phyloP scores from a whole-genome alignment of 2,329 filamentous ascomycete species.

The Parastagonospora nodorum region DNA sequence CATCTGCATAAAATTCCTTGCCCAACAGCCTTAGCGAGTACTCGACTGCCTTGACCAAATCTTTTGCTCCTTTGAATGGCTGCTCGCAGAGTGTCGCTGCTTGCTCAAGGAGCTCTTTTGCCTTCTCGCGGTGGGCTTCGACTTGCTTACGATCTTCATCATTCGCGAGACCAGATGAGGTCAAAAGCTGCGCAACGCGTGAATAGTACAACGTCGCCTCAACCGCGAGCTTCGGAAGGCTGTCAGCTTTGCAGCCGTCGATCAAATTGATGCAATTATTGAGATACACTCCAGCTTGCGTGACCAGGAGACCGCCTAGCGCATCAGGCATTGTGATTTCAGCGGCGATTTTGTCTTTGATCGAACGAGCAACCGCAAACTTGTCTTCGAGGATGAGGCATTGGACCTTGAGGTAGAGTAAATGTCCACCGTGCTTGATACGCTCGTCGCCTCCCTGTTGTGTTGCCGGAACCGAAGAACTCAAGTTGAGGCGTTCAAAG shows the following conservation, averaged over 20 bases:
- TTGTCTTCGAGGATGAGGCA: slow-evolving; percentile 39
- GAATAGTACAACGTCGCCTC: slow-evolving; percentile 44
- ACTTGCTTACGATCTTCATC: slow-evolving; percentile 12
- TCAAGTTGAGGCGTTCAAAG: slow-evolving; percentile 23
- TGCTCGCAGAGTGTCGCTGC: slow-evolving; percentile 41
- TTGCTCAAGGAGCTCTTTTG: slow-evolving; percentile 31
- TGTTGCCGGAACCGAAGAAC: slow-evolving; percentile 12
- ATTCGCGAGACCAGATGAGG: slow-evolving; percentile 15
- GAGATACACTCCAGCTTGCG: slow-evolving; percentile 25
- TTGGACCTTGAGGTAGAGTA: slow-evolving; percentile 36
- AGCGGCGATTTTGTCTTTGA: background rate
- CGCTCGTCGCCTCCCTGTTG: slow-evolving; percentile 34
- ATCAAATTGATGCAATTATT: slow-evolving; percentile 37
- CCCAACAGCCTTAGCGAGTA: slow-evolving; percentile 33
- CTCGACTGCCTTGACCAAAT: slow-evolving; percentile 33
- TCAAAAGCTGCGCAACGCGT: slow-evolving; percentile 31
- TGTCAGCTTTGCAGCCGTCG: slow-evolving; percentile 29
- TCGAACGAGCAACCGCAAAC: slow-evolving; percentile 22
- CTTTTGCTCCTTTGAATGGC: slow-evolving; percentile 35
- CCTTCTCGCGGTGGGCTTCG: slow-evolving; percentile 14
- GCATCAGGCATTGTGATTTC: slow-evolving; percentile 3
- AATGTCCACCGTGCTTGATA: slow-evolving; percentile 30
- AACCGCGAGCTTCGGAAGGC: slow-evolving; percentile 46
- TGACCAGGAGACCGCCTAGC: slow-evolving; percentile 13
- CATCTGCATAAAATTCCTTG: slow-evolving; percentile 46